These are phyloP conservation scores for Fusarium paranaense DNA, from an alignment of 2,329 filamentous ascomycete species.

Conservation along the genomic window DNA sequence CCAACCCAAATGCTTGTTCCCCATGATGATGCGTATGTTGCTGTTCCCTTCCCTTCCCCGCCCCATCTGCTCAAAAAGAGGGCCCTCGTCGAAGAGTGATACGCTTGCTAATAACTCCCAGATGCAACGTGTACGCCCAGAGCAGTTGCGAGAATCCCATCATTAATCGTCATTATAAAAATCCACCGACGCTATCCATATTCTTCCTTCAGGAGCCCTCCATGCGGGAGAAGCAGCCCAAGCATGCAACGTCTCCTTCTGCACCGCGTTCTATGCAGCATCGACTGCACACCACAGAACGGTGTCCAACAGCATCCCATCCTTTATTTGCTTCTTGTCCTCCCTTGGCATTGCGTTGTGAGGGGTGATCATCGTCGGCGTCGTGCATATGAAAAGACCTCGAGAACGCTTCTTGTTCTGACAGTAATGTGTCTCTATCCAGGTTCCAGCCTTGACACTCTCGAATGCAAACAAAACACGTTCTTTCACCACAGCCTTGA, in stretches of 20 bases:
- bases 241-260: slow-evolving; percentile 74
- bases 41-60: neutral
- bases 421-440: slow-evolving; percentile 38
- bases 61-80: neutral
- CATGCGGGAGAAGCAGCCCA: slow-evolving; percentile 68
- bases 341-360: slow-evolving; percentile 19
- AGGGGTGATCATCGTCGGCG: slow-evolving; percentile 51
- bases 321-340: slow-evolving; percentile 40
- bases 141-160: slow-evolving; percentile 22
- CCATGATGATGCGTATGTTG: slow-evolving; percentile 10
- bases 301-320: slow-evolving; percentile 59
- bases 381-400: slow-evolving; percentile 65
- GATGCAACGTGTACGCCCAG: neutral
- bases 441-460: slow-evolving; percentile 66
- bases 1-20: slow-evolving; percentile 25
- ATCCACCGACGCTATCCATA: slow-evolving; percentile 3
- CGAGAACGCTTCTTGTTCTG: slow-evolving; percentile 53
- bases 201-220: slow-evolving; percentile 46
- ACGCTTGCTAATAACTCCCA: slow-evolving; percentile 4
- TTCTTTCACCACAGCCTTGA: slow-evolving; percentile 68
- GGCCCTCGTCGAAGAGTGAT: slow-evolving; percentile 15
- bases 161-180: slow-evolving; percentile 33
- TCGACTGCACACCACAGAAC: slow-evolving; percentile 70
- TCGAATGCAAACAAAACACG: slow-evolving; percentile 77
- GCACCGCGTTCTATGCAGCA: slow-evolving; percentile 75